Base-by-base conservation (phyloP, 2,329 filamentous ascomycete species). In the Albophoma yamanashiensis region DNA sequence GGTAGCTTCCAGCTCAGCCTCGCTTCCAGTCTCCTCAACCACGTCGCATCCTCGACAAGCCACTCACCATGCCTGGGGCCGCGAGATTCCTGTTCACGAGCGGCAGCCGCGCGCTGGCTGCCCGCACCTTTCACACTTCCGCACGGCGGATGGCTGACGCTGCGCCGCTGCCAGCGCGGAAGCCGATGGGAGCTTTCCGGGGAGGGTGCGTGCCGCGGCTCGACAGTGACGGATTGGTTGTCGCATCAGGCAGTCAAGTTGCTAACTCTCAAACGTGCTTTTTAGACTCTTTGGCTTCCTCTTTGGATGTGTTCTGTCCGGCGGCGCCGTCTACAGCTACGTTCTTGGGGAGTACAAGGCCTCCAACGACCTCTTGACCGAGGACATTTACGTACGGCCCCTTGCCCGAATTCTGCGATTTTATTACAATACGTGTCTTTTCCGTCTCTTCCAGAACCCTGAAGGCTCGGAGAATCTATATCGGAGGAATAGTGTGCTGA, bases 361-460 rank as follows among this genome's bases (percentile, higher is more conserved):
- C 52, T 90, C 91, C 67, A 97, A 97, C 78, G 90, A 96, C 77
- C 83, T 97, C 70, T 79, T 97, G 76, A 93, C 88, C 62, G 92
- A 96, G 77, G 93, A 97, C 76, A 96, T 97, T 74, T 93, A 93
- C 76, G 93, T 97, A 83, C 75, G 91, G 88, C 31, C n/a, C 17
- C 15, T 36, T 34, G 5, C 31, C 22, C 31, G 17, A 31, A 31
- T 9, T 15, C 20, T 11, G 27, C 27, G 3, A 6, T 52, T 17
- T n/a, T 3, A 8, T n/a, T 5, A 1, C 47, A 34, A 34, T 38
- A 14, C 20, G 2, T 27, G 8, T 27, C 27, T 6, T 34, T 3
- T 20, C 12, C 3, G 36, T 53, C 27, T 31, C 47, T 31, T 36
- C 2, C 27, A 4, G 31, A 36, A 27, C 50, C 12, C 17, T 12